Evolutionary conservation across 139 green algal species (phyloP), one percentile per base, ranked within the genome.

Genomic region (Trebouxia sp.): DNA sequence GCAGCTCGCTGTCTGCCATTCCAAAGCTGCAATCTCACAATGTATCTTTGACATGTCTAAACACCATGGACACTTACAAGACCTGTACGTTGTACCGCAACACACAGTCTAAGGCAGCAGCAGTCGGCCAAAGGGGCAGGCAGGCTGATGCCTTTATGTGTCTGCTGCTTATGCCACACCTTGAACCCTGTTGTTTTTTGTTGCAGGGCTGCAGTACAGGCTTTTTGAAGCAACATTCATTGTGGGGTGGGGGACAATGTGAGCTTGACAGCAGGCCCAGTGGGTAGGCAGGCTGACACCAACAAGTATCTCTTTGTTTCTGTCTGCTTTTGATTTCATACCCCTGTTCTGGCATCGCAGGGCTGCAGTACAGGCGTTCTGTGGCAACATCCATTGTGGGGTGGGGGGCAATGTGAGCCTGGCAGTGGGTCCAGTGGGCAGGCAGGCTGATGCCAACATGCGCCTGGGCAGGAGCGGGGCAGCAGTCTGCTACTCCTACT

Each of bases 231-330:
- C 43, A 80, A 72, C 5, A 72, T 86, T 65, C 84, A 89, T 38
- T 45, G 87, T 30, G 89, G 88, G 0, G n/a, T 93, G 15, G 87
- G 85, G 45, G 89, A 83, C 65, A 82, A 58, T 30, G 80, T 82
- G 10, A 80, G 67, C 30, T n/a, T 92, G 39, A 86, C 89, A 24
- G 62, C 90, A 26, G 90, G 91, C 1, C 90, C 88, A 12, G 9
- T 93, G 47, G 91, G 90, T 1, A 81, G 91, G 4, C 67, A 87
- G 65, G 89, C 89, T 11, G 84, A 90, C 15, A 88, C 87, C 0
- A 80, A 77, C 20, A 30, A 90, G 66, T 56, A 62, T 24, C n/a
- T 89, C 26, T 67, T 75, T 17, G 85, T 83, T 17, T 80, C 86
- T 14, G 17, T 87, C 32, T 79, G 81, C 69, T 69, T 30, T 15